Conservation (phyloP, 1,284 basidiomycete species). For the Ceratobasidium sp. region DNA sequence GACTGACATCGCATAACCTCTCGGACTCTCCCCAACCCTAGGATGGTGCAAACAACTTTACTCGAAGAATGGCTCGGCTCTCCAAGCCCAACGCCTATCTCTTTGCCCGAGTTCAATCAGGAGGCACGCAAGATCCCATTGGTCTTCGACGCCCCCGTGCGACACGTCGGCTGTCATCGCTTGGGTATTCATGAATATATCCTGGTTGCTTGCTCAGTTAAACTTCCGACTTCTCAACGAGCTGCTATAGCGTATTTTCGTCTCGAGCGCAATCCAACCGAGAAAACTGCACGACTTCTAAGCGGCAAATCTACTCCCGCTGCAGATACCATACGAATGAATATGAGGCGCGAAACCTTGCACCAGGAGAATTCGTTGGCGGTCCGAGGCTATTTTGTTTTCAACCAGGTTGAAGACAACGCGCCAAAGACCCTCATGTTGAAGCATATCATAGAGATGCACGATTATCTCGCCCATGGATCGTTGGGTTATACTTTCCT, state of each 20-base stretch:
- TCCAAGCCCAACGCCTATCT: background rate
- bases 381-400: conserved; percentile 22
- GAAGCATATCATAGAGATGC: conserved; percentile 25
- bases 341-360: background rate
- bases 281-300: background rate
- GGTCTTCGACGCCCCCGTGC: conserved; percentile 11
- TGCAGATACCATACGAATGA: conserved; percentile 13
- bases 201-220: conserved; percentile 14
- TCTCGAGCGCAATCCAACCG: conserved; percentile 21
- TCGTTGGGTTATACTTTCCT: conserved; percentile 9
- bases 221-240: conserved; percentile 1
- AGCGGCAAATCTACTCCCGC: background rate
- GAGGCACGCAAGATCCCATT: background rate
- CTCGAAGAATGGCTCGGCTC: background rate
- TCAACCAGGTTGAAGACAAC: background rate
- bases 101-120: background rate
- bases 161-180: conserved; percentile 17
- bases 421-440: background rate
- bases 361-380: background rate
- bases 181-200: conserved; percentile 31
- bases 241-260: conserved; percentile 13
- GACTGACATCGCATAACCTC: no score
- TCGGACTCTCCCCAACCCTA: no score
- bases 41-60: no score
- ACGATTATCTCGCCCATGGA: background rate